phyloP scores from a whole-genome alignment of 164 flowering plant species.

The Nymphaea colorata region DNA sequence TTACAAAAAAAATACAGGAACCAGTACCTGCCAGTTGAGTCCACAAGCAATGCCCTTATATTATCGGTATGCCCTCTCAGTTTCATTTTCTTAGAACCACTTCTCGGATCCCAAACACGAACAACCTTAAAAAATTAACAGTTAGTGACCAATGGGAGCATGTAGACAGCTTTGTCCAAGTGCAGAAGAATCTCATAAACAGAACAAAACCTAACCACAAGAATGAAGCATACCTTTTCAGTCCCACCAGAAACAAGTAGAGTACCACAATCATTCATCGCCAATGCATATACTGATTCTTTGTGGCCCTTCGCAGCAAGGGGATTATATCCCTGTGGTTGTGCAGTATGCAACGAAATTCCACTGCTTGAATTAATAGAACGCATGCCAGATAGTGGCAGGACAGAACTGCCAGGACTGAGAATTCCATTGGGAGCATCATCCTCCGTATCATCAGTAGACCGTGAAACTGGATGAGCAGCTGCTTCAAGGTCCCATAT shows the following conservation, averaged over 20 bases:
- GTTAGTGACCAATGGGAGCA: not conserved
- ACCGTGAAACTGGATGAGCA: constrained; percentile 48
- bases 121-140: constrained; percentile 45
- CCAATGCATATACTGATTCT: constrained; percentile 95
- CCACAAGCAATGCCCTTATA: constrained; percentile 79
- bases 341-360: constrained; percentile 53
- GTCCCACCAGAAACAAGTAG: constrained; percentile 98
- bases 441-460: constrained; percentile 53
- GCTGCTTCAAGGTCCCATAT: constrained; percentile 98
- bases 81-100: constrained; percentile 88
- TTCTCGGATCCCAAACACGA: constrained; percentile 98
- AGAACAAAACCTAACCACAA: not conserved
- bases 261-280: constrained; percentile 85
- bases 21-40: constrained; percentile 85
- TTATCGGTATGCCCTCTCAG: constrained; percentile 96
- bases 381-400: constrained; percentile 53
- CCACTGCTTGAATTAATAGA: constrained; percentile 66
- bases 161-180: too few species aligned
- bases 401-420: constrained; percentile 36
- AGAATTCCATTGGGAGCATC: constrained; percentile 55
- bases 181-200: not conserved
- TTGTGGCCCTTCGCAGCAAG: constrained; percentile 91
- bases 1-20: too few species aligned
- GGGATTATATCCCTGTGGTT: constrained; percentile 65
- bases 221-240: constrained; percentile 60